Base-by-base conservation (phyloP, 2,329 filamentous ascomycete genomes). In the Pyricularia grisea region DNA sequence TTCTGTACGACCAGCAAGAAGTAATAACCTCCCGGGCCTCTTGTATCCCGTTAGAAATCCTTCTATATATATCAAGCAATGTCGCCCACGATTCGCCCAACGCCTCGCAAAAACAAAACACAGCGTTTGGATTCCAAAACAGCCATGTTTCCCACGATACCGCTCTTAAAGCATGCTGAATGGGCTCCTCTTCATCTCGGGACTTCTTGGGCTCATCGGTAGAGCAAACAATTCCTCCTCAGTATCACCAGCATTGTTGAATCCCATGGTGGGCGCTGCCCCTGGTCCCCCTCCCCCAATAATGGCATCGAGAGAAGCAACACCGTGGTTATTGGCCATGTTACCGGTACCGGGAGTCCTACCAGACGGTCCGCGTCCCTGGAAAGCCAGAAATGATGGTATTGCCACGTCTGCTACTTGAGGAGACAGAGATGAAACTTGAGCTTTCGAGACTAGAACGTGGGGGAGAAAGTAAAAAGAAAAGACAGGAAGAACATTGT, bases 141-240 rank as follows among this genome's bases (percentile, higher is more conserved):
- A 61, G 10, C 23, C n/a, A 61, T 25, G 23, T n/a, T 61, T 23
- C 58, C 50, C 50, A 55, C 5, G n/a, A 27, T 27, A 10, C 31
- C 27, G 68, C 63, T 66, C n/a, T 70, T 72, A 79, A 69, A 86
- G 71, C 30, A 86, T 79, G 73, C 85, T 88, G 75, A 97, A 97
- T 0, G 93, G 93, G 75, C 92, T 94, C 73, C 89, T 92, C 68
- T 89, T 88, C 83, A 95, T 93, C 73, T 96, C 93, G 0, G 93
- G 93, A 74, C 92, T 94, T 67, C 93, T 84, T 0, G 93, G 93
- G 74, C 92, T 94, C 80, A 97, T 88, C 1, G 92, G 93, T 68
- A 97, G 85, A 0, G 93, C 93, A 76, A 97, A 97, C 2, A 97
- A 83, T 60, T 92, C 94, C 70, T 97, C 93, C 72, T 93, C 90